phyloP scores from a whole-genome alignment of 257 asterid genomes.

The Jacaranda mimosifolia region DNA sequence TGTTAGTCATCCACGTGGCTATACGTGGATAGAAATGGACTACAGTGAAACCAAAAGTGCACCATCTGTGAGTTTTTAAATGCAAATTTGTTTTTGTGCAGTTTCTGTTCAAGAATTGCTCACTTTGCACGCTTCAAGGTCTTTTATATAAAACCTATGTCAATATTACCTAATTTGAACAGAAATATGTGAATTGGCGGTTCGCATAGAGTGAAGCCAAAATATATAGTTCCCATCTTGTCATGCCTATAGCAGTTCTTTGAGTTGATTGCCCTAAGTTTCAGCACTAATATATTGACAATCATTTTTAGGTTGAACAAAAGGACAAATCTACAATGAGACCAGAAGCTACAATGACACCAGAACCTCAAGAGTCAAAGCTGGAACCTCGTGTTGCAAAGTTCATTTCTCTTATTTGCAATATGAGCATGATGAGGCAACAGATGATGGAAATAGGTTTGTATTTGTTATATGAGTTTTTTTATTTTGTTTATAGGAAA shows the following conservation, averaged over 20 bases:
- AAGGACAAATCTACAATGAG: slow-evolving; percentile 19
- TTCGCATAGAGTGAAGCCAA: too few relatives aligned
- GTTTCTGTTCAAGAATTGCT: slow-evolving; percentile 6
- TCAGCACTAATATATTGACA: slow-evolving; percentile 26
- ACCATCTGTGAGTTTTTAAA: slow-evolving; percentile 62
- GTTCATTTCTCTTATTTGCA: slow-evolving; percentile 90
- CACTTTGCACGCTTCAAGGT: slow-evolving; percentile 12
- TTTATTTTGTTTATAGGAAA: background rate
- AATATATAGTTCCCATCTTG: background rate
- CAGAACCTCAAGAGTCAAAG: slow-evolving; percentile 74
- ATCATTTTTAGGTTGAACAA: slow-evolving; percentile 53
- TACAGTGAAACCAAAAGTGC: slow-evolving; percentile 66
- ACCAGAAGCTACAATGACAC: slow-evolving; percentile 28
- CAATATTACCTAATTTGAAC: background rate
- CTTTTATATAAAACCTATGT: slow-evolving; percentile 10
- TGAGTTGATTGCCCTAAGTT: slow-evolving; percentile 17
- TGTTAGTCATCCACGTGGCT: slow-evolving; percentile 59
- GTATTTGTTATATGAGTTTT: slow-evolving; percentile 23
- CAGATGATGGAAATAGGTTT: slow-evolving; percentile 97
- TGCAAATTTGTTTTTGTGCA: slow-evolving; percentile 30
- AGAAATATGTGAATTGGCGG: background rate
- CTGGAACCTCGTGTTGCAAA: slow-evolving; percentile 80
- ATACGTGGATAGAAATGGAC: slow-evolving; percentile 98
- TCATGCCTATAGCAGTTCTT: slow-evolving; percentile 23
- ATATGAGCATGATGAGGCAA: slow-evolving; percentile 92